Evolutionary conservation across 2,329 filamentous ascomycete genomes (phyloP).

Genomic region (Fusarium sp.): DNA sequence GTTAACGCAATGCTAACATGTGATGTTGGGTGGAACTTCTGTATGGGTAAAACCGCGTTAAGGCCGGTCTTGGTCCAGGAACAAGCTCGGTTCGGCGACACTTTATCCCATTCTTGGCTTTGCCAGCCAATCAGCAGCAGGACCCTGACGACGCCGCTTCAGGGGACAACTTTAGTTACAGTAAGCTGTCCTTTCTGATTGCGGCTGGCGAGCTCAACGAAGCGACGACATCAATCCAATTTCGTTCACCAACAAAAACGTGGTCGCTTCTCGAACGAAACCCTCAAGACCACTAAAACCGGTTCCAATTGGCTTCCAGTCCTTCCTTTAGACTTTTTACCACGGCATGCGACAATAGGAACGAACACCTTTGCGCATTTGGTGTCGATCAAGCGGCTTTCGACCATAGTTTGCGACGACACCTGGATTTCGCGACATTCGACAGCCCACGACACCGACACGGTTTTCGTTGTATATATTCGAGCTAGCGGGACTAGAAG

Average conservation of each 20-base stretch:
- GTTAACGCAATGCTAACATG: not conserved
- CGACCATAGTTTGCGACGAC: constrained; percentile 35
- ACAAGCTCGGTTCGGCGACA: constrained; percentile 41
- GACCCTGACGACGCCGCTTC: constrained; percentile 42
- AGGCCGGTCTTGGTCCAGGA: constrained; percentile 8
- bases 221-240: constrained; percentile 31
- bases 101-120: constrained; percentile 42
- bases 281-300: constrained; percentile 19
- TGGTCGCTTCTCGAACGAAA: constrained; percentile 17
- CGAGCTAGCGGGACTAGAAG: constrained; percentile 35
- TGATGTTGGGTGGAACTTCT: constrained; percentile 10
- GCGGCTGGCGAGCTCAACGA: constrained; percentile 30
- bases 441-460: not conserved
- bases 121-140: constrained; percentile 41
- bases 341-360: constrained; percentile 45
- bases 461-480: constrained; percentile 23
- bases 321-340: constrained; percentile 3
- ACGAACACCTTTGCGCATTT: constrained; percentile 34
- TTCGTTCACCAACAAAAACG: constrained; percentile 17
- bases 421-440: constrained; percentile 21
- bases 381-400: constrained; percentile 34
- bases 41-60: constrained; percentile 9
- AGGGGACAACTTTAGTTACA: constrained; percentile 45
- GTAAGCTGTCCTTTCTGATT: constrained; percentile 49
- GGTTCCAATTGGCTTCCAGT: constrained; percentile 30